phyloP scores from a whole-genome alignment of 352 stramenopile genomes.

The Globisporangium polare region DNA sequence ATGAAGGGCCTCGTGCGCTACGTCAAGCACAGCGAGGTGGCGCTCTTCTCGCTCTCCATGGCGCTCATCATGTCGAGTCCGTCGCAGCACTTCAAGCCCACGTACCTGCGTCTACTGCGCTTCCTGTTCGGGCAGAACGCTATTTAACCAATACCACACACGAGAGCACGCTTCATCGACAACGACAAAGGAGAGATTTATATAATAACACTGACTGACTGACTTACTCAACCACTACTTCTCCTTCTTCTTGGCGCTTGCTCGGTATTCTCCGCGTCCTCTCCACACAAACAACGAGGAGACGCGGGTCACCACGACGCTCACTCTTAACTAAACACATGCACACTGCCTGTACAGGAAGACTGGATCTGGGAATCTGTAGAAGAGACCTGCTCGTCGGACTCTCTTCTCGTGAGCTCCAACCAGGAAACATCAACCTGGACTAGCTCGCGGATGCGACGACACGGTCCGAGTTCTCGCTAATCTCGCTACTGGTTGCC shows the following conservation, averaged over 20 bases:
- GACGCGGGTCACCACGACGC: background rate
- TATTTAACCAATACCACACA: conserved; percentile 39
- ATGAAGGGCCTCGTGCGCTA: conserved; percentile 61
- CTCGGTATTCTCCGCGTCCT: background rate
- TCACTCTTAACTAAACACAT: background rate
- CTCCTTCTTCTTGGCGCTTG: background rate
- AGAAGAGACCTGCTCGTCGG: background rate
- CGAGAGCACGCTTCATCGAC: background rate
- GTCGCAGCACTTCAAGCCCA: conserved; percentile 74
- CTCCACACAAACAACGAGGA: background rate
- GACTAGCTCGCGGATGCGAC: background rate
- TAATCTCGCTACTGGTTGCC: conserved; percentile 7
- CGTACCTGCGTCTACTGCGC: conserved; percentile 67
- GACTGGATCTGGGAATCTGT: background rate
- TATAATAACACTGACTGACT: conserved; percentile 3
- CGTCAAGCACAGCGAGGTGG: conserved; percentile 64
- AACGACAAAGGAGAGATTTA: background rate
- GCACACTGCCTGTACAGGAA: background rate
- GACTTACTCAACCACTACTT: background rate
- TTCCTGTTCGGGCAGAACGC: conserved; percentile 78
- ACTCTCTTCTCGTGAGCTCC: background rate
- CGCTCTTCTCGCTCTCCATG: conserved; percentile 81
- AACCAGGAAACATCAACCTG: background rate
- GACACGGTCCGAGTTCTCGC: background rate
- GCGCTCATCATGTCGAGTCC: conserved; percentile 78